Percentiles rank a stretch among this genome's conserved stretches.
Conservation (phyloP, 2,329 filamentous ascomycete species). For the Beauveria pseudobassiana region DNA sequence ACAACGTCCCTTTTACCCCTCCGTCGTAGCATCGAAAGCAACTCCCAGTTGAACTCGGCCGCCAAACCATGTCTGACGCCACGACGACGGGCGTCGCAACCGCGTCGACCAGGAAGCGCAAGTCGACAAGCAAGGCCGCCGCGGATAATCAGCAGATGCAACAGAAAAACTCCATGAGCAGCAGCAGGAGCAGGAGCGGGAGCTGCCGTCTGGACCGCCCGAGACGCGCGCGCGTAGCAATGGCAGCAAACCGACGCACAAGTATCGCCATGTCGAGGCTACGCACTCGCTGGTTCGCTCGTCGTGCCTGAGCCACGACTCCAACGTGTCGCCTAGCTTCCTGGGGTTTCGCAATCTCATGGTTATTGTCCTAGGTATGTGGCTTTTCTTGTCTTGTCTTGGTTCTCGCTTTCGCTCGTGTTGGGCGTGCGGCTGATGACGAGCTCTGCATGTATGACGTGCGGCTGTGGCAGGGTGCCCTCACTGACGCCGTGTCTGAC, state of each 20-base stretch:
- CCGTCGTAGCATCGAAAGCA: neutral
- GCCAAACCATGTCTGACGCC: conserved; percentile 24
- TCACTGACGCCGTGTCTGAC: conserved; percentile 16
- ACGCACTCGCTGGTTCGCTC: conserved; percentile 66
- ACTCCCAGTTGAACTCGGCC: neutral
- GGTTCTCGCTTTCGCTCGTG: neutral
- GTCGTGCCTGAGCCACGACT: conserved; percentile 82
- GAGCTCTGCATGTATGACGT: conserved; percentile 2
- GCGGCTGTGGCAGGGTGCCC: conserved; percentile 3
- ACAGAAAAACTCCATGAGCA: conserved; percentile 18
- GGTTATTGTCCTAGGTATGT: conserved; percentile 78
- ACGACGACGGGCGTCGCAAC: conserved; percentile 29
- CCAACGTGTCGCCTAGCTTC: conserved; percentile 69
- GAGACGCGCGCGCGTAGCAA: conserved; percentile 15
- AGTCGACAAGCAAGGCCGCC: conserved; percentile 11
- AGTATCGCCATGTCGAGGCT: conserved; percentile 88
- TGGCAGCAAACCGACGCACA: conserved; percentile 32
- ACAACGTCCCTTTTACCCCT: too few species aligned
- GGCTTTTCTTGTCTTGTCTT: neutral
- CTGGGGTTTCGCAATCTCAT: conserved; percentile 93
- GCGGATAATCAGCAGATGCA: neutral
- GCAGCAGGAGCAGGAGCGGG: conserved; percentile 19
- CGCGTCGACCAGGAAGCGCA: conserved; percentile 10
- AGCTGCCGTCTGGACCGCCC: conserved; percentile 13
- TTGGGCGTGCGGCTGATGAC: neutral